Base-by-base conservation (phyloP, 2,329 filamentous ascomycete genomes). In the Colletotrichum abscissum region DNA sequence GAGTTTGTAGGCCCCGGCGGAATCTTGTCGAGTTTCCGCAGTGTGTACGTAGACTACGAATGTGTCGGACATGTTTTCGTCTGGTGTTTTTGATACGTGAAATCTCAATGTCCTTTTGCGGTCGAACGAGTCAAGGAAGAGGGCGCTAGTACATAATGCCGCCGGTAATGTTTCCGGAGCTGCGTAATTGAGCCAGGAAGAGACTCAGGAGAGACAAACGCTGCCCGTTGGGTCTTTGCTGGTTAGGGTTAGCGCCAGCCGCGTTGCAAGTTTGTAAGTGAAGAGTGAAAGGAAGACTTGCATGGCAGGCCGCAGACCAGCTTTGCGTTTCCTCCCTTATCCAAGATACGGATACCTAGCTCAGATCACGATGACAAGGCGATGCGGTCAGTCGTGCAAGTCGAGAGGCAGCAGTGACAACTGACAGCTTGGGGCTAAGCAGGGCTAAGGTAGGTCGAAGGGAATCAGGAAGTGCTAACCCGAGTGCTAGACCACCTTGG, bases 81-180 rank as follows among this genome's bases (percentile, higher is more conserved):
- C 66, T 69, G 59, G 54, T 69, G 58, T 73, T 73, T 73, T 72
- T 69, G 70, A 73, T 69, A 69, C 70, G 42, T 64, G 64, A 56
- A 33, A 46, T 60, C 26, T 46, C 59, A 49, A 59, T 55, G 66
- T 64, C 46, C 46, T 64, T 69, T 64, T 63, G 70, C 19, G 38
- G 33, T 24, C 22, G n/a, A 71, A 56, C 55, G 59, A 73, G 70
- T 73, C 70, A 64, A 69, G 42, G 38, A 22, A 55, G 55, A 42
- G 11, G 58, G 66, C 70, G 60, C 66, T 69, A 69, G 42, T 49
- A 54, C 52, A 46, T 52, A 49, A 26, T 57, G 14, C 66, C 55
- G 66, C 55, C 59, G 66, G 66, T 73, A 28, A 30, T 59, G 59
- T 65, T 64, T 69, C 66, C 66, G 66, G 46, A 55, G 60, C 33